These are phyloP conservation scores for Skeletonema grethae DNA, from an alignment of 108 stramenopile species.

Conservation along the genomic window DNA sequence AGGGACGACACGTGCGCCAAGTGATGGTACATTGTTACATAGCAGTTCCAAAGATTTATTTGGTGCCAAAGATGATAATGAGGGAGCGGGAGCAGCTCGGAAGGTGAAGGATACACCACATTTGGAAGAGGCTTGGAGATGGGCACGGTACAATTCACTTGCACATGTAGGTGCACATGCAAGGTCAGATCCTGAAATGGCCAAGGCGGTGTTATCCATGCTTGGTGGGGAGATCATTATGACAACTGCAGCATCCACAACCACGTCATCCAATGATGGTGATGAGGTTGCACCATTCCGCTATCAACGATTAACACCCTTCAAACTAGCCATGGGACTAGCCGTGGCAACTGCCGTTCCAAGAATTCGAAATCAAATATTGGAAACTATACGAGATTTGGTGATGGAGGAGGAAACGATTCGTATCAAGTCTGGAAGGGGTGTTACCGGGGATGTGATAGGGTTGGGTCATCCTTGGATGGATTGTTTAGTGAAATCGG, in stretches of 20 bases:
- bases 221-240: constrained; percentile 22
- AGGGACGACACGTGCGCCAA: neutral
- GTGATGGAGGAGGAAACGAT: constrained; percentile 49
- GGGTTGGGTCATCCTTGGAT: constrained; percentile 44
- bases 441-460: constrained; percentile 15
- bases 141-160: constrained; percentile 45
- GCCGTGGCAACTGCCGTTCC: constrained; percentile 50
- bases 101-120: neutral
- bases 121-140: constrained; percentile 35
- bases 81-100: neutral
- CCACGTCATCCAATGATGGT: neutral
- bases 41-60: constrained; percentile 4
- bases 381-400: constrained; percentile 42
- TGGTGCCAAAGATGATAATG: neutral
- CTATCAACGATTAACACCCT: constrained; percentile 45
- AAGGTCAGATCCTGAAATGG: constrained; percentile 43
- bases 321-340: constrained; percentile 46
- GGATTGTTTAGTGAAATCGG: constrained; percentile 38
- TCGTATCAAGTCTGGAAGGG: constrained; percentile 16
- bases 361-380: constrained; percentile 25
- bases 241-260: neutral
- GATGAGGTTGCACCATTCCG: constrained; percentile 32
- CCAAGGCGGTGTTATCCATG: constrained; percentile 41
- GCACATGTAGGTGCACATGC: constrained; percentile 40
- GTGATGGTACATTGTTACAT: neutral